Base-by-base conservation (phyloP, 2,329 filamentous ascomycete species). In the Paracamarosporium sp. region DNA sequence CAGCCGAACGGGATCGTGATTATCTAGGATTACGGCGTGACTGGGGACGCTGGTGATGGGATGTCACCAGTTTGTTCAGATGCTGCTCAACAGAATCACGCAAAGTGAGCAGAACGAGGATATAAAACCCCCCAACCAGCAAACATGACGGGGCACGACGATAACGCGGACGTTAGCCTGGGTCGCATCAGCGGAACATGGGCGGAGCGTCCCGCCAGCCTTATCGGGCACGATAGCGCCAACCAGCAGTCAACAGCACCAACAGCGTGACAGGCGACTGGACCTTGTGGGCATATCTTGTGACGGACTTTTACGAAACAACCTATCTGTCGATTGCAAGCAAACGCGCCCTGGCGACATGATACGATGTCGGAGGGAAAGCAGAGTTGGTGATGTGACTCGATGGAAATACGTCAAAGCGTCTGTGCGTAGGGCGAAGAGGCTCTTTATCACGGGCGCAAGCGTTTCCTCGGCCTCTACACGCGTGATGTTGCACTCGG, bases 371-470 rank as follows among this genome's bases (percentile, higher is more conserved):
- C 57, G 51, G 55, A 46, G 40, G 28, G 28, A 7, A 17, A 13
- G 3, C 22, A 46, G 20, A 35, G n/a, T n/a, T 3, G 44, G 24
- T 31, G 46, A 35, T 25, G 63, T 73, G 69, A 72, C 70, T 72
- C 65, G 68, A 73, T 73, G 61, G 59, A 61, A 72, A 67, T 58
- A 64, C 62, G 69, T 73, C 66, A 73, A 57, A 45, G 31, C 27
- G 30, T 12, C 47, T 33, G 35, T 55, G 35, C 46, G 50, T 36
- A 27, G 55, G 53, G 56, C 53, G 60, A 58, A 57, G 55, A 59
- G 56, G 53, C 57, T 55, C 61, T 62, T 58, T 72, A 72, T 71
- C 68, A 25, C 24, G 24, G 22, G 12, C n/a, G 30, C 24, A 27
- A 25, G 13, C 17, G 45, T 25, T 27, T 25, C 13, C 45, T 36